Conservation (phyloP, 106 monocot species). For the Ottelia alismoides region DNA sequence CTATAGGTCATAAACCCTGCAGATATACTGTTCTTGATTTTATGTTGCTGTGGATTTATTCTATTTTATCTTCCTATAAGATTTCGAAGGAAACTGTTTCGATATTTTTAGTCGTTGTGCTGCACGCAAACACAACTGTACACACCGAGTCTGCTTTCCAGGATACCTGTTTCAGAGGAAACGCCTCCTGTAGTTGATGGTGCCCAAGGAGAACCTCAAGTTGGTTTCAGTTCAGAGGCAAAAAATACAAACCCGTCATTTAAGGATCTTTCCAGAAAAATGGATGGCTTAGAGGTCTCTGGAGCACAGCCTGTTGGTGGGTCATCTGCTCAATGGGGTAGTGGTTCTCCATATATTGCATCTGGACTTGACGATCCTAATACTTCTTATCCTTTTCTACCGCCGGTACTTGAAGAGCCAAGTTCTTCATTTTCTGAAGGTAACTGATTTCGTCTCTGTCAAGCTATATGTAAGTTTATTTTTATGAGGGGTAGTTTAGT, state of each 20-base stretch:
- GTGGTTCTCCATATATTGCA: constrained; percentile 32
- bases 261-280: constrained; percentile 28
- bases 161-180: constrained; percentile 24
- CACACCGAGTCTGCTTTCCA: too few relatives aligned
- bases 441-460: constrained; percentile 4
- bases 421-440: constrained; percentile 98
- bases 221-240: constrained; percentile 29
- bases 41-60: too few relatives aligned
- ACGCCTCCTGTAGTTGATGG: constrained; percentile 13
- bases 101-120: too few relatives aligned
- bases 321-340: constrained; percentile 33
- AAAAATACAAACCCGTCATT: constrained; percentile 41
- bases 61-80: too few relatives aligned
- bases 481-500: not conserved
- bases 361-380: constrained; percentile 47
- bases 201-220: constrained; percentile 35
- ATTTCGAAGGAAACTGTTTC: too few relatives aligned
- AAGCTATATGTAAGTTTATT: not conserved
- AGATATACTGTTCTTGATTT: too few relatives aligned
- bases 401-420: constrained; percentile 89
- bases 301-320: constrained; percentile 30
- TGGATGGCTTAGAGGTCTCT: constrained; percentile 17
- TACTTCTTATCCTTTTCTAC: constrained; percentile 61
- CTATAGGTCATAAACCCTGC: too few relatives aligned
- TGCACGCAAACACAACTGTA: too few relatives aligned